Evolutionary conservation across 108 stramenopile species (phyloP).

Genomic region (Nitzschia sp.): DNA sequence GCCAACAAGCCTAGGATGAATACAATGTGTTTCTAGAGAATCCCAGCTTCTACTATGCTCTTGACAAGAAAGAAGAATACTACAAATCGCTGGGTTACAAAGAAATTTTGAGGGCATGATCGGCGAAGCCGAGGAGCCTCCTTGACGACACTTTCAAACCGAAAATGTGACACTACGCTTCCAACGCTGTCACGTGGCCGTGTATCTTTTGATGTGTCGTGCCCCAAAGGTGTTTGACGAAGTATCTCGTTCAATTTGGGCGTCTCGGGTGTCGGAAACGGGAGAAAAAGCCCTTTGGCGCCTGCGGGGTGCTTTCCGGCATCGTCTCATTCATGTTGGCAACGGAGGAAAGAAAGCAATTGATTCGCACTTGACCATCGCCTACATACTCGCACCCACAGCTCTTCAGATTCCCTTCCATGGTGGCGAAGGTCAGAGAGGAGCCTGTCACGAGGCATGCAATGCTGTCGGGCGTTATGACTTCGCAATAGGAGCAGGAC

Average conservation of each 20-base stretch:
- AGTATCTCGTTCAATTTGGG: too few relatives aligned
- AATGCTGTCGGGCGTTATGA: background rate
- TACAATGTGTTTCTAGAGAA: conserved; percentile 32
- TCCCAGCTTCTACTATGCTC: conserved; percentile 25
- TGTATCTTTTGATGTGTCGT: too few relatives aligned
- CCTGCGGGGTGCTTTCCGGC: too few relatives aligned
- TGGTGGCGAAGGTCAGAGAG: background rate
- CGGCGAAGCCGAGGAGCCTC: conserved; percentile 29
- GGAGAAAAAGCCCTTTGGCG: too few relatives aligned
- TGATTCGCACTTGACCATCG: background rate
- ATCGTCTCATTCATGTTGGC: too few relatives aligned
- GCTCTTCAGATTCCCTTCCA: background rate
- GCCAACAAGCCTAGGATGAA: conserved; percentile 24
- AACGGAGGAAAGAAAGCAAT: background rate
- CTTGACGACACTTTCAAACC: too few relatives aligned
- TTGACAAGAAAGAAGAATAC: conserved; percentile 28
- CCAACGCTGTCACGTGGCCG: too few relatives aligned
- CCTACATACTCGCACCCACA: background rate
- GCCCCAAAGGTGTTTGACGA: too few relatives aligned
- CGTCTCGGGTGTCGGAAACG: too few relatives aligned
- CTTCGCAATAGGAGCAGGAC: background rate
- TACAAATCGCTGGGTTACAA: conserved; percentile 27
- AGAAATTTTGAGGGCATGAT: conserved; percentile 34
- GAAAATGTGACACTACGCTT: too few relatives aligned
- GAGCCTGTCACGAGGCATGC: background rate